Conservation (phyloP, 768 basidiomycete genomes). For the Lentinula detonsa region DNA sequence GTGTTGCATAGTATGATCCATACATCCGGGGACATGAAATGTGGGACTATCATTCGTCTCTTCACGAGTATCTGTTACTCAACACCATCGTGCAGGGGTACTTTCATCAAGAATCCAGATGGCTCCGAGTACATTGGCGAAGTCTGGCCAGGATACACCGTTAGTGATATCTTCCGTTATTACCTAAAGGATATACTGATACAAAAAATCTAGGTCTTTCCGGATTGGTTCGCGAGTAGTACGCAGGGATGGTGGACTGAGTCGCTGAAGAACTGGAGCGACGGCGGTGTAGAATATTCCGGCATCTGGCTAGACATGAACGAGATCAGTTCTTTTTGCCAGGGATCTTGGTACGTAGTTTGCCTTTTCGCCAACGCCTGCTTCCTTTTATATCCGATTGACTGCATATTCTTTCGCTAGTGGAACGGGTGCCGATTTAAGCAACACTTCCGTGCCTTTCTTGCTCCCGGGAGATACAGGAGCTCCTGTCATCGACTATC, state of each 20-base stretch:
- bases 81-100: constrained; percentile 32
- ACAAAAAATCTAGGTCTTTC: constrained; percentile 35
- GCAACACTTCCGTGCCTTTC: constrained; percentile 49
- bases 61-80: not conserved
- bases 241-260: constrained; percentile 58
- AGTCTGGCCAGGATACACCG: constrained; percentile 76
- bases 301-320: constrained; percentile 74
- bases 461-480: constrained; percentile 53
- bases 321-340: constrained; percentile 60
- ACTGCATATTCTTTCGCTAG: constrained; percentile 21
- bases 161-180: constrained; percentile 17
- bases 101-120: constrained; percentile 73
- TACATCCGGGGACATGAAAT: constrained; percentile 56
- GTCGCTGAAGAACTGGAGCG: constrained; percentile 48
- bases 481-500: constrained; percentile 49
- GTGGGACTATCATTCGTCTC: constrained; percentile 25
- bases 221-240: constrained; percentile 54
- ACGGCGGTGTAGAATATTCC: constrained; percentile 47
- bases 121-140: constrained; percentile 66
- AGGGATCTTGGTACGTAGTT: constrained; percentile 43
- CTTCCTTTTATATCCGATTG: not conserved
- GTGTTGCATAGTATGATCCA: constrained; percentile 49
- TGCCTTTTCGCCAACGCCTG: not conserved
- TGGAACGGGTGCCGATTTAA: constrained; percentile 51
- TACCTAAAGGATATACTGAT: not conserved